Conservation (phyloP, 2,329 filamentous ascomycete species). For the Lomentospora prolificans region DNA sequence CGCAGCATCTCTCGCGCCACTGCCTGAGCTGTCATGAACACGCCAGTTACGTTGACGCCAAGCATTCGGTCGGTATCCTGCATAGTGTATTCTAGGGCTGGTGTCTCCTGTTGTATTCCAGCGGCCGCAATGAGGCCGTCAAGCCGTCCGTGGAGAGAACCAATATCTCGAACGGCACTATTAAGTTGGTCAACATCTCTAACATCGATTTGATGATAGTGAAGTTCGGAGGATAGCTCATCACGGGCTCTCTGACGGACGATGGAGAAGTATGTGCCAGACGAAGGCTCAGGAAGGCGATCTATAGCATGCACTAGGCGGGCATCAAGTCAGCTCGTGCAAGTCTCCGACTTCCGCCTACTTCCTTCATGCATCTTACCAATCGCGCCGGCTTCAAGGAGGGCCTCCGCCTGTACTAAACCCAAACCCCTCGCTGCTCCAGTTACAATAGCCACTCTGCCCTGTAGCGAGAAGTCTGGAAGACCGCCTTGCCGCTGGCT, state of each 20-base stretch:
- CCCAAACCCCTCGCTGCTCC: slow-evolving; percentile 70
- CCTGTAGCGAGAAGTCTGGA: slow-evolving; percentile 66
- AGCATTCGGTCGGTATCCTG: slow-evolving; percentile 70
- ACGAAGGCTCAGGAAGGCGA: slow-evolving; percentile 42
- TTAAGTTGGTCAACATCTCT: slow-evolving; percentile 61
- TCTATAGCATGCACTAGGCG: slow-evolving; percentile 56
- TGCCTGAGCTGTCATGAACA: slow-evolving; percentile 77
- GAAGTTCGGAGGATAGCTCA: slow-evolving; percentile 56
- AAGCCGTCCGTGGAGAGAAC: slow-evolving; percentile 57
- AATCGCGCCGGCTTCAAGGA: slow-evolving; percentile 69
- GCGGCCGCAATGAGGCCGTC: slow-evolving; percentile 67
- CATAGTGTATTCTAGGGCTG: slow-evolving; percentile 71
- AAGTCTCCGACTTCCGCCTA: no score
- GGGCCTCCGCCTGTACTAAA: slow-evolving; percentile 66
- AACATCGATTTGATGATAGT: slow-evolving; percentile 74
- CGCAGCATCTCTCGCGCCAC: slow-evolving; percentile 68
- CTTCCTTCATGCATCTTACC: no score
- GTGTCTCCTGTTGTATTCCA: slow-evolving; percentile 71
- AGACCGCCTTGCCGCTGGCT: slow-evolving; percentile 23
- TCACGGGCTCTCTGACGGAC: slow-evolving; percentile 53
- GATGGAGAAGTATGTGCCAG: slow-evolving; percentile 48
- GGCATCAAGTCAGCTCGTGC: neutral
- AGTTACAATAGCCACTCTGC: slow-evolving; percentile 67
- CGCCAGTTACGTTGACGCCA: slow-evolving; percentile 78
- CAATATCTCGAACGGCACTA: slow-evolving; percentile 58